Conservation (phyloP, 169 alveolate species). For the Eimeria acervulina region DNA sequence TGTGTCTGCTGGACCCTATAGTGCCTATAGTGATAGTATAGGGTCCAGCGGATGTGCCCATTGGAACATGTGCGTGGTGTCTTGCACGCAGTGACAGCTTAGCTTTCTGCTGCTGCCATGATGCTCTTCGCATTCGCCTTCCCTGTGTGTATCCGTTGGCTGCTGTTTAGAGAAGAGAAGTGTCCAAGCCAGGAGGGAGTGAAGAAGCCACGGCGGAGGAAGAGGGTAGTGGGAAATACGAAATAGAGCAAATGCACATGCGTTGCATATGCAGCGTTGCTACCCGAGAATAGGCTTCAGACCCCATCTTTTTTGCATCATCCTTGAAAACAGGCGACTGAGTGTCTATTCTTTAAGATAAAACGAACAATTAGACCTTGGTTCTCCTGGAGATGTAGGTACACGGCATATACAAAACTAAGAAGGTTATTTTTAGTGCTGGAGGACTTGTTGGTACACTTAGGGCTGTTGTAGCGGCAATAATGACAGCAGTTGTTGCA, state of each 20-base stretch:
- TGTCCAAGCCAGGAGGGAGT: not conserved
- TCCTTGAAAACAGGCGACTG: not conserved
- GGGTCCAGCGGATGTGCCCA: too few species aligned
- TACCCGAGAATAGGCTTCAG: conserved; percentile 34
- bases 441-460: not conserved
- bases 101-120: not conserved
- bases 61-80: too few species aligned
- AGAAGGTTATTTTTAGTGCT: not conserved
- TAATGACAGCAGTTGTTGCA: not conserved
- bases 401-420: not conserved
- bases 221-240: conserved; percentile 44
- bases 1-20: too few species aligned
- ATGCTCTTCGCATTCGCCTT: not conserved
- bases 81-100: too few species aligned
- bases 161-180: conserved; percentile 40
- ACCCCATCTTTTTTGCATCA: not conserved
- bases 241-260: conserved; percentile 48
- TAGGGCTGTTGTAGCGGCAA: not conserved
- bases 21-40: too few species aligned
- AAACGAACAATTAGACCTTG: not conserved
- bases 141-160: not conserved
- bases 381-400: not conserved
- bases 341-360: not conserved
- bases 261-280: conserved; percentile 55
- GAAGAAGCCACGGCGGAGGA: conserved; percentile 64